Conservation (phyloP, 257 asterid genomes). For the Penstemon eatonii region DNA sequence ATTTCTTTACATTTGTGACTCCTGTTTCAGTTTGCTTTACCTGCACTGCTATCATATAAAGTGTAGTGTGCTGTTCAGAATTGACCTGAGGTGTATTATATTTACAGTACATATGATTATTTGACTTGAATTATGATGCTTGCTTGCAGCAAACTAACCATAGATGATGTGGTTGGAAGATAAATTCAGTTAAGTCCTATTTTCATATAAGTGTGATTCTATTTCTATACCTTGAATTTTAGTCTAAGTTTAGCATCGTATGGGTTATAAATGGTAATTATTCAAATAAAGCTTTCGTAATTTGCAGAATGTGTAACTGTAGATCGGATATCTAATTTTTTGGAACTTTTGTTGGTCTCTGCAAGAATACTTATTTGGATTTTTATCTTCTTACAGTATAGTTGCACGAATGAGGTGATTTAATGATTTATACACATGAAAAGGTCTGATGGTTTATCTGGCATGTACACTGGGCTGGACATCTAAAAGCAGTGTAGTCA, state of each 20-base stretch:
- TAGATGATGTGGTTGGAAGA: not conserved
- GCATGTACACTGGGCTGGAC: too few species aligned
- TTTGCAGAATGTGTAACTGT: not conserved
- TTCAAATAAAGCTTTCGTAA: not conserved
- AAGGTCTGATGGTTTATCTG: too few species aligned
- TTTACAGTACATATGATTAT: not conserved
- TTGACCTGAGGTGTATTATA: not conserved
- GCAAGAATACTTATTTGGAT: not conserved
- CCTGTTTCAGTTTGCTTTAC: not conserved
- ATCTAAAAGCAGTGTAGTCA: too few species aligned
- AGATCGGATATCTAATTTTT: not conserved
- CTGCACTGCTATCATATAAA: not conserved
- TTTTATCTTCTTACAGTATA: too few species aligned
- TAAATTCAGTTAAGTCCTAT: not conserved
- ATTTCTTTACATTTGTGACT: not conserved
- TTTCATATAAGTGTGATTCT: not conserved
- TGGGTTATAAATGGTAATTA: not conserved
- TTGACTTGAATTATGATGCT: not conserved
- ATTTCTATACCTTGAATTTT: not conserved
- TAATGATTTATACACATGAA: too few species aligned
- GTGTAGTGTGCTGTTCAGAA: not conserved
- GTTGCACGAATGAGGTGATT: too few species aligned
- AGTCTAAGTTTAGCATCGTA: not conserved
- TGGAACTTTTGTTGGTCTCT: not conserved
- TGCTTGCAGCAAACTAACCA: not conserved